Conservation (phyloP, 1,284 basidiomycete species). For the Tilletia walkeri region DNA sequence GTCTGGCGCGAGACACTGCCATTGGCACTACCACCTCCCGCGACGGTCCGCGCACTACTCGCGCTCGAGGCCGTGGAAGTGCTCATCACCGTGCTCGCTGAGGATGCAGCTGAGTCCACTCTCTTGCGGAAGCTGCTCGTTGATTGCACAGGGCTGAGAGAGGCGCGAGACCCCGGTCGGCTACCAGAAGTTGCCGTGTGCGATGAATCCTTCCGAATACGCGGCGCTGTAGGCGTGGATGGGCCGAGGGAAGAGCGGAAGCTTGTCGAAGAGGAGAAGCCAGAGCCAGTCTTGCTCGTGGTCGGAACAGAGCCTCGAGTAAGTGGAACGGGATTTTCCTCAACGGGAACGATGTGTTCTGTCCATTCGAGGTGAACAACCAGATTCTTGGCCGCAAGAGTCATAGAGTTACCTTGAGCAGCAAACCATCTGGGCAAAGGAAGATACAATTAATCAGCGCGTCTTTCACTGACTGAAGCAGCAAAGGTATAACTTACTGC, state of each 20-base stretch:
- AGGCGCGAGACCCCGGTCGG: conserved; percentile 4
- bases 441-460: conserved; percentile 22
- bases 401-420: conserved; percentile 83
- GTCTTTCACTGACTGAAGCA: too few relatives aligned
- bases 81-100: not conserved
- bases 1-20: not conserved
- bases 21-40: not conserved
- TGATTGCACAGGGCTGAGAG: not conserved
- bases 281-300: not conserved
- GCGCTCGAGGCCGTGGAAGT: conserved; percentile 1
- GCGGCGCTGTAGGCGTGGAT: not conserved
- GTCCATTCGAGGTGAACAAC: conserved; percentile 85
- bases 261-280: not conserved
- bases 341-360: conserved; percentile 60
- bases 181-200: not conserved
- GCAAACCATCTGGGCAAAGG: conserved; percentile 66
- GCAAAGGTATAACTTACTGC: conserved; percentile 21
- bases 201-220: conserved; percentile 15
- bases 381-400: conserved; percentile 81
- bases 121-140: not conserved
- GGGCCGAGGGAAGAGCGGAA: conserved; percentile 10
- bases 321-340: conserved; percentile 21
- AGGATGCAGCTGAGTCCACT: conserved; percentile 2
- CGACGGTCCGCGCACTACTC: not conserved
- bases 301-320: conserved; percentile 8